A percentile compares a stretch with the other conserved stretches of the same genome.
Evolutionary conservation across 768 basidiomycete species (phyloP).

Genomic region (Kwoniella bestiolae): DNA sequence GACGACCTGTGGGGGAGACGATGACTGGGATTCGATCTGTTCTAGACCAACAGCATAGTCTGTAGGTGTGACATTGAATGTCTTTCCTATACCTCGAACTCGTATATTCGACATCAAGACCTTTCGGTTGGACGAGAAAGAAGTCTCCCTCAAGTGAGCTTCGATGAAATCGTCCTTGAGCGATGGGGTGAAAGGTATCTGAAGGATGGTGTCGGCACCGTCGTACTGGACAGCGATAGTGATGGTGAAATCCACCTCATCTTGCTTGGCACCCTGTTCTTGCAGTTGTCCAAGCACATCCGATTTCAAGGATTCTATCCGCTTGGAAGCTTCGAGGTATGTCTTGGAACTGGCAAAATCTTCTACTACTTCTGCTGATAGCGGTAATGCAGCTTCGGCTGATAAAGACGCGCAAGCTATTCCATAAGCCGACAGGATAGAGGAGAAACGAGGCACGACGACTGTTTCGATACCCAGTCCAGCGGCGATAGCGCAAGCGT

Average conservation of each 20-base stretch:
- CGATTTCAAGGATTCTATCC: constrained; percentile 24
- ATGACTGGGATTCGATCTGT: background rate
- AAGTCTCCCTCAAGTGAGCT: constrained; percentile 39
- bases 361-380: constrained; percentile 57
- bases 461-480: constrained; percentile 33
- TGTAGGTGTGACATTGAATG: constrained; percentile 34
- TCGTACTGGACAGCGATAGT: constrained; percentile 36
- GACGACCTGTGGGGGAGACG: background rate
- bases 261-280: constrained; percentile 34
- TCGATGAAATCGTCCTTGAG: constrained; percentile 34
- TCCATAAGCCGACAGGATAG: constrained; percentile 90
- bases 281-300: constrained; percentile 29
- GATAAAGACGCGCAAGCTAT: constrained; percentile 77
- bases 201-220: constrained; percentile 39
- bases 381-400: constrained; percentile 27
- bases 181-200: constrained; percentile 29
- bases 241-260: constrained; percentile 30
- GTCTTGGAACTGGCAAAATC: constrained; percentile 31
- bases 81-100: constrained; percentile 38
- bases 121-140: constrained; percentile 33
- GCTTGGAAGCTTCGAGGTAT: constrained; percentile 23
- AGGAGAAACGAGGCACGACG: constrained; percentile 79
- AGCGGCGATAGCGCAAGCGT: constrained; percentile 50
- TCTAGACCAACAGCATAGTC: constrained; percentile 35
- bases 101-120: constrained; percentile 35